Evolutionary conservation across 108 stramenopile genomes (phyloP).

Genomic region (Nitzschia inconspicua): DNA sequence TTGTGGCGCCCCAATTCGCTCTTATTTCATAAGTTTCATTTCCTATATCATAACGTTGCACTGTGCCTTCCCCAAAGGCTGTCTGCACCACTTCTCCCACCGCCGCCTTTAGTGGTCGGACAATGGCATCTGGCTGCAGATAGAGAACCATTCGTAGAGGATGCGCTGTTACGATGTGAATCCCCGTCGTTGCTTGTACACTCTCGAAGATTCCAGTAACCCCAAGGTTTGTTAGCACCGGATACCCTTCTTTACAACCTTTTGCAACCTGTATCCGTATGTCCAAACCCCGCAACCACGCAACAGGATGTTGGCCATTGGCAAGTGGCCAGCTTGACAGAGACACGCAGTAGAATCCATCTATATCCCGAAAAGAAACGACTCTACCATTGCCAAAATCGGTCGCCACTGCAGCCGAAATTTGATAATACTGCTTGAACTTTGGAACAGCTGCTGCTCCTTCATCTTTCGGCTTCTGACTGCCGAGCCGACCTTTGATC

Average conservation of each 20-base stretch:
- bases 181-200: constrained; percentile 84
- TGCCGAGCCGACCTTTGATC: constrained; percentile 11
- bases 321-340: constrained; percentile 52
- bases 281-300: constrained; percentile 57
- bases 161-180: constrained; percentile 83
- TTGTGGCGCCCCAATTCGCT: constrained; percentile 65
- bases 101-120: constrained; percentile 77
- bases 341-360: constrained; percentile 77
- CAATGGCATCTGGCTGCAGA: constrained; percentile 78
- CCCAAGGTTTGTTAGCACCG: constrained; percentile 73
- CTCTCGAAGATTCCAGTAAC: constrained; percentile 77
- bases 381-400: constrained; percentile 78
- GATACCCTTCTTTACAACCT: constrained; percentile 86
- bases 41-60: constrained; percentile 51
- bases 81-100: constrained; percentile 87
- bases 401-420: constrained; percentile 79
- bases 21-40: constrained; percentile 73
- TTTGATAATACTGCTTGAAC: constrained; percentile 73
- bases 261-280: constrained; percentile 72
- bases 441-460: constrained; percentile 9
- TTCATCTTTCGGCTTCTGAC: constrained; percentile 16
- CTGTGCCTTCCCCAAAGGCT: constrained; percentile 79
- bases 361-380: constrained; percentile 52
- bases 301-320: constrained; percentile 45
- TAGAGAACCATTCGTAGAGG: constrained; percentile 76